Conservation (phyloP, 1,139 yeast genomes). For the Scheffersomyces lignicola region DNA sequence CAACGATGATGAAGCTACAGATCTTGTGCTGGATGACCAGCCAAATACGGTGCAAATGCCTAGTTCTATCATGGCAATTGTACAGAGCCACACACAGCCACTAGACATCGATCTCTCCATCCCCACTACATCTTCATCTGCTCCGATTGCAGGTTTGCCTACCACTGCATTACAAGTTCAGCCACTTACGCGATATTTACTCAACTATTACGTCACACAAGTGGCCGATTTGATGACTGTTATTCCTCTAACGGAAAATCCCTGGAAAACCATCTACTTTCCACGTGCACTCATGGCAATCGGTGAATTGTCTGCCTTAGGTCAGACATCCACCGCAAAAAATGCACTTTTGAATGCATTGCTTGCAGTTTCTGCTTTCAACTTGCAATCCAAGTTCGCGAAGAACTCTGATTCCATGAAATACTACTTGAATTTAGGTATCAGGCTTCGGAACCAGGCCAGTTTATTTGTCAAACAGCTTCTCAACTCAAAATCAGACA, state of each 20-base stretch:
- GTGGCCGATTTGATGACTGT: conserved; percentile 91
- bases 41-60: conserved; percentile 42
- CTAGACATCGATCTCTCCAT: conserved; percentile 39
- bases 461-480: conserved; percentile 59
- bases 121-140: conserved; percentile 16
- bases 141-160: conserved; percentile 48
- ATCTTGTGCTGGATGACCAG: conserved; percentile 38
- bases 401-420: conserved; percentile 63
- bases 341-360: conserved; percentile 78
- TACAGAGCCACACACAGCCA: conserved; percentile 47
- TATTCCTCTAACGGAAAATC: conserved; percentile 75
- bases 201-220: conserved; percentile 72
- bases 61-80: conserved; percentile 47
- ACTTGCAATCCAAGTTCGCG: conserved; percentile 69
- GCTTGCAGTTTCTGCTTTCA: conserved; percentile 80
- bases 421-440: conserved; percentile 70
- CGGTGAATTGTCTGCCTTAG: conserved; percentile 77
- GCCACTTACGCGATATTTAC: conserved; percentile 66
- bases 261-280: conserved; percentile 83
- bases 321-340: conserved; percentile 73
- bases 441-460: conserved; percentile 74
- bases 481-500: conserved; percentile 34
- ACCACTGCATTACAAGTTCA: conserved; percentile 62
- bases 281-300: conserved; percentile 80
- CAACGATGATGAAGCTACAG: conserved; percentile 31